Evolutionary conservation across 176 grass and related monocot genomes (phyloP).

Genomic region (Alloteropsis semialata): DNA sequence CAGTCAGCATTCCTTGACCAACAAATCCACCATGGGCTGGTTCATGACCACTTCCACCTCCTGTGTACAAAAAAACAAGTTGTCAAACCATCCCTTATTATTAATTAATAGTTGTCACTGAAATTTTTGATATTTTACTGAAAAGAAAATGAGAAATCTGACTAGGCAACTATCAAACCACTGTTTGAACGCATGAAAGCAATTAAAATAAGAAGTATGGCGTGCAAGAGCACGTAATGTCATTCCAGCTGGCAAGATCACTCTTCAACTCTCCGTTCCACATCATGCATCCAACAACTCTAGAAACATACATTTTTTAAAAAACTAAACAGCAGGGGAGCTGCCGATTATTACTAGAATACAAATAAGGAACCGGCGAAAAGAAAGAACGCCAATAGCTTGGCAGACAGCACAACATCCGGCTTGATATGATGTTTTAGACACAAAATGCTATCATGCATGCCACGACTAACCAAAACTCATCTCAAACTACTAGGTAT

Average conservation of each 20-base stretch:
- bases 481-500: neutral
- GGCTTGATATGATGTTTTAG: neutral
- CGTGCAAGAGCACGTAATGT: neutral
- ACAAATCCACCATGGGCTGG: conserved; percentile 96
- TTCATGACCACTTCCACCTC: conserved; percentile 93
- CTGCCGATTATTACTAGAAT: no score
- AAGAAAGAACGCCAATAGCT: no score
- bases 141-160: neutral
- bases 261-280: neutral
- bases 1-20: conserved; percentile 66
- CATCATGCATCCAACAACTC: neutral
- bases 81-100: neutral
- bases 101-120: neutral
- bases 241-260: neutral
- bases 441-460: neutral
- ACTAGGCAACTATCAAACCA: neutral
- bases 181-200: neutral
- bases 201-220: neutral
- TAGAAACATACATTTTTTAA: neutral
- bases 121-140: neutral
- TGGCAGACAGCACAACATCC: neutral
- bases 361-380: no score
- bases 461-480: neutral
- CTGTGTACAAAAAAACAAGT: conserved; percentile 36
- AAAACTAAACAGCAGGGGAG: no score